Evolutionary conservation across 345 rosid species (phyloP).

Genomic region (Syzygium grande): DNA sequence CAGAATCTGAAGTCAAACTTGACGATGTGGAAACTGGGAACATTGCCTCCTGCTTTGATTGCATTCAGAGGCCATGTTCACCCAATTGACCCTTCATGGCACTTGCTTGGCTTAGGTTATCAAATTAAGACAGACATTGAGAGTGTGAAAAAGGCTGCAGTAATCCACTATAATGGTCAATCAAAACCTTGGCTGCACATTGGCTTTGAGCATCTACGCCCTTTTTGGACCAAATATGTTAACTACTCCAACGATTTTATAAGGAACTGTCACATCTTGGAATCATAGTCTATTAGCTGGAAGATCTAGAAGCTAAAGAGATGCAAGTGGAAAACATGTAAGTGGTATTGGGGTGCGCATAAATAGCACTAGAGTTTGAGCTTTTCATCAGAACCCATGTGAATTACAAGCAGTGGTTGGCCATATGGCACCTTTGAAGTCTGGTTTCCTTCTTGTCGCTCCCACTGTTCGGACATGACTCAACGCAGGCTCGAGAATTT

Average conservation of each 20-base stretch:
- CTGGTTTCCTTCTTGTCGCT: background rate
- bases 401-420: background rate
- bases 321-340: background rate
- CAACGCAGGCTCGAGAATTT: background rate
- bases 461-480: background rate
- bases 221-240: slow-evolving; percentile 92
- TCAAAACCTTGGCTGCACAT: slow-evolving; percentile 98
- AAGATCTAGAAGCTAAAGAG: background rate
- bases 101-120: slow-evolving; percentile 98
- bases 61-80: slow-evolving; percentile 91
- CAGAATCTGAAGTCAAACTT: slow-evolving; percentile 91
- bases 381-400: background rate
- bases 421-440: background rate
- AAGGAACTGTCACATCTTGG: slow-evolving; percentile 93
- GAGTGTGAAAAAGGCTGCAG: slow-evolving; percentile 76
- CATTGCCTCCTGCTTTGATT: slow-evolving; percentile 95
- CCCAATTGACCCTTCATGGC: slow-evolving; percentile 90
- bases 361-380: background rate
- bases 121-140: slow-evolving; percentile 70
- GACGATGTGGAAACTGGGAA: slow-evolving; percentile 98
- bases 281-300: slow-evolving; percentile 27
- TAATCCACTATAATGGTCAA: slow-evolving; percentile 97
- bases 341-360: background rate
- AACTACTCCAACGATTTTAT: slow-evolving; percentile 90
- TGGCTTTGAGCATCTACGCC: slow-evolving; percentile 97